Evolutionary conservation across 208 protist genomes (phyloP), one percentile per base, ranked within the genome.

Genomic region (Novymonas esmeraldas): DNA sequence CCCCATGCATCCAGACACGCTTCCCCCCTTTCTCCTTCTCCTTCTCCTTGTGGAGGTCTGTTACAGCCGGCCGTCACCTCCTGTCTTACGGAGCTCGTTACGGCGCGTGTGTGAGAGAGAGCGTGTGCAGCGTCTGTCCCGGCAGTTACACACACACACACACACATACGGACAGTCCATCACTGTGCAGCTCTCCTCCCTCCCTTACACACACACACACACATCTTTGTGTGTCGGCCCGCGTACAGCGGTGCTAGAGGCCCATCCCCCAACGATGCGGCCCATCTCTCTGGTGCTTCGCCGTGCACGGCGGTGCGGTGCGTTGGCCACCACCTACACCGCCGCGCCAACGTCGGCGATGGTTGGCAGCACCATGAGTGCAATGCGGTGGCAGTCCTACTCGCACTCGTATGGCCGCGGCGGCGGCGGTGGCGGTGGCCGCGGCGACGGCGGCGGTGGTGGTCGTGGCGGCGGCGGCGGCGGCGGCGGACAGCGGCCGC

Each of bases 381-480:
- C 55, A 2, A 1, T 46, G 55, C 55, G 55, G 22, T 61, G 55
- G 55, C 55, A 61, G 55, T 61, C 55, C 11, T n/a, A n/a, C n/a
- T 61, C 55, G 39, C 55, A 36, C 0, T 24, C 55, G 34, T 61
- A 61, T 24, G 45, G 24, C 39, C 55, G 59, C 59, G 16, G 28
- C 18, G 29, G 16, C 24, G 59, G 44, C 1, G 20, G 59, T 57
- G 28, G 42, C 20, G 36, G 46, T 41, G 51, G 36, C 18, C 9
- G 51, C 3, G 44, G 52, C 22, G 18, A 14, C 46, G 29, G 38
- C 52, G 20, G 36, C 36, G 28, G 38, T 14, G 31, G 42, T 18
- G 22, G 33, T 59, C 33, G 36, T 16, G 20, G 54, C 2, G 9
- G 33, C 1, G 54, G 54, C 31, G 18, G 33, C 52, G 18, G 20